Base-by-base conservation (phyloP, 208 protist genomes). In the Trypanosoma avium region DNA sequence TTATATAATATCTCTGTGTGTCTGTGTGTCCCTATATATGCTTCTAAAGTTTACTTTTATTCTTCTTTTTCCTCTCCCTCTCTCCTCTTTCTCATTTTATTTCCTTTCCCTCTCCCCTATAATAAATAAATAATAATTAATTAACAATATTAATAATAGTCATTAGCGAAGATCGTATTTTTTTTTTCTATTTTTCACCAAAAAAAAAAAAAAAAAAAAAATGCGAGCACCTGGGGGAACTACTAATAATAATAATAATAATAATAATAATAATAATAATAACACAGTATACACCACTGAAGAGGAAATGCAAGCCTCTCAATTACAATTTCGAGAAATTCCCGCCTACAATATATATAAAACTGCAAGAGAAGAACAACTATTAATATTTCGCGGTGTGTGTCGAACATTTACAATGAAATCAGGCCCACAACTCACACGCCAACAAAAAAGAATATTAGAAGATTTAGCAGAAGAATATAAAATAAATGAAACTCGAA, bases 351-450 rank as follows among this genome's bases (percentile, higher is more conserved):
- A 89, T 17, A 70, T 95, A 6, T 93, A 95, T 73, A 93, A 93
- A 53, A 65, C 77, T 7, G 84, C 79, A 7, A 79, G 90, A 0
- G 86, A 93, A 62, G 90, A 92, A 74, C 86, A 95, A 64, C 82
- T 93, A 7, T 53, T 64, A 7, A 75, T 75, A 8, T 93, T 84
- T 63, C 90, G 90, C n/a, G 67, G 68, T 45, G 54, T 92, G 4
- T 90, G 80, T 56, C 84, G 90, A 46, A 86, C 84, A n/a, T 67
- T 95, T 9, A 66, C 63, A 19, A 93, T 95, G 90, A 84, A 90
- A 67, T 70, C 84, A 38, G 77, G 79, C 32, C 48, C 46, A 12
- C 1, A 47, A 12, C 58, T 84, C 0, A 73, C 80, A 17, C 88
- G 89, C 57, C 53, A 70, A n/a, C 71, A 77, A 19, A 46, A 43